These are phyloP conservation scores for Stentor roeselii DNA, from an alignment of 73 alveolate genomes.

Conservation along the genomic window DNA sequence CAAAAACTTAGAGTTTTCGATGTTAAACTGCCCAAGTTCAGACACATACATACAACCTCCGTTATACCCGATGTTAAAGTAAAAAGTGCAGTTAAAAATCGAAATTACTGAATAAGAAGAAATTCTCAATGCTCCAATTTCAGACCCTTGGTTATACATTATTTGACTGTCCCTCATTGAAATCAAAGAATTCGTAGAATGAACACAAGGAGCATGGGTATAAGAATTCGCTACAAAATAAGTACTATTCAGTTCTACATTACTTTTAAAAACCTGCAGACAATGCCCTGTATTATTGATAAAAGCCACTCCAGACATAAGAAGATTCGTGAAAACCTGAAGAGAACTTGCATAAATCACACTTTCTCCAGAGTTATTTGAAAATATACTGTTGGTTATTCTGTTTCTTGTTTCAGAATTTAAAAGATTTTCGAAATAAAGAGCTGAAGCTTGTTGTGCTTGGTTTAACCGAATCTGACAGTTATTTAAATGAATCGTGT, in stretches of 20 bases:
- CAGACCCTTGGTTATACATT: background rate
- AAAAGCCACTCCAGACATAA: background rate
- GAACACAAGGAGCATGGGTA: background rate
- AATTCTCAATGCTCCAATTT: background rate
- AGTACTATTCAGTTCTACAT: background rate
- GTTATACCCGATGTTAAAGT: background rate
- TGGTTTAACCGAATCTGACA: background rate
- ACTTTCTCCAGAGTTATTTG: background rate
- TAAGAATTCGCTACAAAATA: background rate
- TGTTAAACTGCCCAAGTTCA: background rate
- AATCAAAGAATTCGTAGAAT: background rate
- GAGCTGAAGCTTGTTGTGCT: background rate
- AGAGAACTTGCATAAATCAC: background rate
- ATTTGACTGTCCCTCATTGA: background rate
- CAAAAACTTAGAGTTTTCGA: background rate
- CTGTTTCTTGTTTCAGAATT: background rate
- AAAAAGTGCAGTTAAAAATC: background rate
- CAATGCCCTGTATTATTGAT: background rate
- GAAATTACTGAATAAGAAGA: background rate
- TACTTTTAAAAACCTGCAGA: too few relatives aligned
- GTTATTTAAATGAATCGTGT: background rate
- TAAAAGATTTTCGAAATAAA: background rate
- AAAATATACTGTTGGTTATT: too few relatives aligned
- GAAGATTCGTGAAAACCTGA: background rate
- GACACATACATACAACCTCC: background rate